A percentile compares a stretch with the other conserved stretches of the same genome.
Conservation (phyloP, 306 rosid genomes). For the Vigna unguiculata region DNA sequence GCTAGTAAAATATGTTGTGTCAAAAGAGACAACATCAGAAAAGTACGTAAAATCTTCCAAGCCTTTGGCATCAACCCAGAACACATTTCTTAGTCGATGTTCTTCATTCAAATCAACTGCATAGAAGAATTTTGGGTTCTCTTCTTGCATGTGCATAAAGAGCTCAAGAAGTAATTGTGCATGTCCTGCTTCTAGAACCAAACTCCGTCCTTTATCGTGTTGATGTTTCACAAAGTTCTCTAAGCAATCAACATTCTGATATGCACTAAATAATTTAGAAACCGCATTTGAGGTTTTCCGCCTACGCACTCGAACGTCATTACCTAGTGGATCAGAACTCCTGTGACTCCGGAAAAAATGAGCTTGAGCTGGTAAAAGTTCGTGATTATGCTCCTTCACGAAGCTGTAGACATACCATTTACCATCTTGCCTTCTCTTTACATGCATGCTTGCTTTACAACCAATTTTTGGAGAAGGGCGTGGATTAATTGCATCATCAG, state of each 20-base stretch:
- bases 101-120: slow-evolving; percentile 73
- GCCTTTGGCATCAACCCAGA: slow-evolving; percentile 75
- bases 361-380: slow-evolving; percentile 67
- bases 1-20: slow-evolving; percentile 64
- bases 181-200: slow-evolving; percentile 62
- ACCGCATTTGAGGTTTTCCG: slow-evolving; percentile 56
- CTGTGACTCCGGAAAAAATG: slow-evolving; percentile 70
- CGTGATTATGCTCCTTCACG: slow-evolving; percentile 70
- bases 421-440: slow-evolving; percentile 67
- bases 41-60: slow-evolving; percentile 60
- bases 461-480: slow-evolving; percentile 75
- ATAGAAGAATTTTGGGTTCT: slow-evolving; percentile 66
- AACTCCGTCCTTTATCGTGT: slow-evolving; percentile 55
- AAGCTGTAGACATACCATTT: slow-evolving; percentile 68
- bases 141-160: slow-evolving; percentile 69
- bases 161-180: slow-evolving; percentile 68
- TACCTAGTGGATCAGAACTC: slow-evolving; percentile 56
- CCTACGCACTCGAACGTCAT: slow-evolving; percentile 64
- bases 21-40: slow-evolving; percentile 66
- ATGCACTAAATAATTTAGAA: slow-evolving; percentile 57
- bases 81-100: slow-evolving; percentile 67
- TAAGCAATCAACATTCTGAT: slow-evolving; percentile 65
- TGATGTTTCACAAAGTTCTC: slow-evolving; percentile 60
- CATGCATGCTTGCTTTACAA: slow-evolving; percentile 73
- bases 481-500: slow-evolving; percentile 72